Conservation (phyloP, 176 grass and related monocot genomes). For the Raddia guianensis region DNA sequence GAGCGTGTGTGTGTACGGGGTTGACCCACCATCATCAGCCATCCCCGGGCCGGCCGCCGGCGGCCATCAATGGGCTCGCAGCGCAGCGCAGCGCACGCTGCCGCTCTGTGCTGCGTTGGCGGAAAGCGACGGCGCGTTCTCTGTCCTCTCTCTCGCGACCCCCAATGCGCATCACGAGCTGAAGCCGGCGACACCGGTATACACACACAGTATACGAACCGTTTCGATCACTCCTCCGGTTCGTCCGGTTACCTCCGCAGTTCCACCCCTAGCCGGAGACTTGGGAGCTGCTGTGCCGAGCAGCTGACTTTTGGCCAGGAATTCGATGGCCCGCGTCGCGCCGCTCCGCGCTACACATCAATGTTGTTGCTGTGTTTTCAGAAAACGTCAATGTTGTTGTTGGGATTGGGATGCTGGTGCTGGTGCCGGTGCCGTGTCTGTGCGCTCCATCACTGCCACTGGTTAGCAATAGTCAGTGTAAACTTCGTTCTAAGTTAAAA, state of each 20-base stretch:
- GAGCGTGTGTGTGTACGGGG: conserved; percentile 29
- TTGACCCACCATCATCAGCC: background rate
- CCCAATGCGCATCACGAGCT: background rate
- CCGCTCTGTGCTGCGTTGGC: background rate
- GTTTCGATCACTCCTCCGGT: background rate
- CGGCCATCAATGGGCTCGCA: conserved; percentile 47
- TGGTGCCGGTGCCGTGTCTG: background rate
- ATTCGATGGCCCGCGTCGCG: background rate
- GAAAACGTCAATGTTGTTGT: background rate
- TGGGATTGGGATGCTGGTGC: background rate
- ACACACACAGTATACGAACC: background rate
- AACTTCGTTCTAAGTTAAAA: too few species aligned
- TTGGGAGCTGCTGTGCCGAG: background rate
- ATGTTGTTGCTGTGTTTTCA: background rate
- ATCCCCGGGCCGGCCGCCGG: too few species aligned
- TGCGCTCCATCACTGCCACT: background rate
- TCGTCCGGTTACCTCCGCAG: background rate
- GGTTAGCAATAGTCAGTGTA: background rate
- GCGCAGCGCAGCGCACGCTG: background rate
- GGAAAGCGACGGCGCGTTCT: conserved; percentile 27
- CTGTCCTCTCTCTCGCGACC: background rate
- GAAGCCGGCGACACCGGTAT: background rate
- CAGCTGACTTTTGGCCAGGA: conserved; percentile 32
- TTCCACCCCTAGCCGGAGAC: conserved; percentile 36
- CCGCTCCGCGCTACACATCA: background rate